phyloP scores from a whole-genome alignment of 208 protist genomes.

The Trichomonas vaginalis region DNA sequence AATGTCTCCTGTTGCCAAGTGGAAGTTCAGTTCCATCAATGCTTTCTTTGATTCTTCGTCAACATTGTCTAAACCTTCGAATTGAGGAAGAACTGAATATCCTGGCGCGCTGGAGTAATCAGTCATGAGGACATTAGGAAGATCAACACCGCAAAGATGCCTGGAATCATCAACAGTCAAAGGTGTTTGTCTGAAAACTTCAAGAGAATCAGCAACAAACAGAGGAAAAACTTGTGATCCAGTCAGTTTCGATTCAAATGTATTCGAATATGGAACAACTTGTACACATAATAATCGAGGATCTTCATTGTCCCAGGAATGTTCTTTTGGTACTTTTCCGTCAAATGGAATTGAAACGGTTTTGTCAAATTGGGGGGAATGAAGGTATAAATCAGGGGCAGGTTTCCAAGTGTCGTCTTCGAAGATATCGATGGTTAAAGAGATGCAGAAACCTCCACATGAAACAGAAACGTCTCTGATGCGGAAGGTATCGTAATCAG shows the following conservation, averaged over 20 bases:
- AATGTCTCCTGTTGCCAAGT: neutral
- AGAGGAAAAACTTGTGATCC: neutral
- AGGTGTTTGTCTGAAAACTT: neutral
- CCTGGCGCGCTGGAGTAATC: neutral
- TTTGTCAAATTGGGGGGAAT: constrained; percentile 14
- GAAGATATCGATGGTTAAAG: neutral
- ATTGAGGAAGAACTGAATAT: neutral
- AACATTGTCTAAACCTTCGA: neutral
- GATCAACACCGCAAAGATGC: neutral
- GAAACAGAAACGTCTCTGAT: neutral
- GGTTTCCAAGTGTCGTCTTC: neutral
- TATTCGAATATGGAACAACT: neutral
- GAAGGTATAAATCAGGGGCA: neutral
- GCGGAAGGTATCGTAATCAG: neutral
- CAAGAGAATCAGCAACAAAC: neutral
- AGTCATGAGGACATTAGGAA: neutral
- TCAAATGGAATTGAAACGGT: neutral
- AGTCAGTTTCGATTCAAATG: neutral
- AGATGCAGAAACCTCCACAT: neutral
- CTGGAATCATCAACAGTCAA: neutral
- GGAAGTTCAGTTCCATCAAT: constrained; percentile 1
- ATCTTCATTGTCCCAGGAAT: neutral
- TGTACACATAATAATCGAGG: neutral
- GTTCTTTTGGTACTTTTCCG: neutral
- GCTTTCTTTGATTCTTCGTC: constrained; percentile 6